phyloP scores from a whole-genome alignment of 2,329 filamentous ascomycete species.

The Neocatenulostroma microsporum region DNA sequence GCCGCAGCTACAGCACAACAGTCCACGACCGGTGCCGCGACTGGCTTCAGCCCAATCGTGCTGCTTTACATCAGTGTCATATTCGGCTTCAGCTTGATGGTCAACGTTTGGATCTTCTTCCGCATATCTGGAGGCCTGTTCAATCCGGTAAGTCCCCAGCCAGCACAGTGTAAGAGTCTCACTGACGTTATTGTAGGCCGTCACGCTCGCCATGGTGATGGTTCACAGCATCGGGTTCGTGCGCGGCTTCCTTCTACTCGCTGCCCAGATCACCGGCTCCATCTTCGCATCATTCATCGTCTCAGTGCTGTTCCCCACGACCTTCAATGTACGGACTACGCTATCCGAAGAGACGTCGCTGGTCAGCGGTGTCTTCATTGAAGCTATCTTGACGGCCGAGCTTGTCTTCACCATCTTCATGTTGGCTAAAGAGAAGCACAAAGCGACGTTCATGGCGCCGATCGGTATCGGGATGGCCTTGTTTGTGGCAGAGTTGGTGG shows the following conservation, averaged over 20 bases:
- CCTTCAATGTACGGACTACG: conserved; percentile 22
- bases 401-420: conserved; percentile 30
- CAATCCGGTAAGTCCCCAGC: conserved; percentile 19
- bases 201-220: conserved; percentile 25
- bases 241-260: conserved; percentile 22
- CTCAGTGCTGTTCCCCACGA: conserved; percentile 22
- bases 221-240: conserved; percentile 18
- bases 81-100: conserved; percentile 27
- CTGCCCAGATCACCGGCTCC: conserved; percentile 23
- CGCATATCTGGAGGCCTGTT: conserved; percentile 25
- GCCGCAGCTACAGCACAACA: too few species aligned
- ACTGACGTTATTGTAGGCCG: conserved; percentile 10
- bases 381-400: conserved; percentile 27
- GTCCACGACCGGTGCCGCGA: too few species aligned
- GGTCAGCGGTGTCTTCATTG: conserved; percentile 27
- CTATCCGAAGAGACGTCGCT: conserved; percentile 24
- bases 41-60: conserved; percentile 25
- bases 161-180: neutral
- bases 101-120: conserved; percentile 27
- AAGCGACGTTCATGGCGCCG: conserved; percentile 62
- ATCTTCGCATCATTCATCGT: conserved; percentile 27
- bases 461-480: conserved; percentile 63
- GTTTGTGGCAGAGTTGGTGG: conserved; percentile 46
- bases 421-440: conserved; percentile 36
- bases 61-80: conserved; percentile 24